phyloP scores from a whole-genome alignment of 2,329 filamentous ascomycete species.

The Pezicula rhizophila region DNA sequence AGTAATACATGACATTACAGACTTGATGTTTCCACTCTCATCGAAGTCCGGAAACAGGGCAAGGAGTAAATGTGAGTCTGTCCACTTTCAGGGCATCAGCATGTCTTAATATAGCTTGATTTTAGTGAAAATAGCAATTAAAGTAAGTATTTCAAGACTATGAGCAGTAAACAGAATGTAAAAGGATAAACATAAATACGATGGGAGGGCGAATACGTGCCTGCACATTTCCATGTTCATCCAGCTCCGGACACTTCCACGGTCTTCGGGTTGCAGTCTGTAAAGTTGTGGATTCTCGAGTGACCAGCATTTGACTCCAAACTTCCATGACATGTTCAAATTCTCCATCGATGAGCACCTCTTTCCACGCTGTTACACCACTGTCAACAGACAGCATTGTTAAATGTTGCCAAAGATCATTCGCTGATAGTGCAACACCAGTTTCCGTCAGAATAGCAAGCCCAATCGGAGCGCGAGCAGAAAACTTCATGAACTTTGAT shows the following conservation, averaged over 20 bases:
- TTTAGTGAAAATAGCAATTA: too few species aligned
- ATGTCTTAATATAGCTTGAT: too few species aligned
- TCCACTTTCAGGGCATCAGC: slow-evolving; percentile 1
- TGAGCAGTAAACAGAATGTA: too few species aligned
- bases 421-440: slow-evolving; percentile 37
- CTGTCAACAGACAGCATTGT: slow-evolving; percentile 9
- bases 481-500: slow-evolving; percentile 62
- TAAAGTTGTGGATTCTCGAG: slow-evolving; percentile 6
- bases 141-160: too few species aligned
- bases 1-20: slow-evolving; percentile 14
- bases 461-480: slow-evolving; percentile 67
- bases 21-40: slow-evolving; percentile 12
- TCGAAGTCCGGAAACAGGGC: slow-evolving; percentile 14
- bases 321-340: slow-evolving; percentile 2
- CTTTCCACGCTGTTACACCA: slow-evolving; percentile 5
- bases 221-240: slow-evolving; percentile 7
- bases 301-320: slow-evolving; percentile 7
- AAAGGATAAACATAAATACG: too few species aligned
- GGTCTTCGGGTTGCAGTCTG: slow-evolving; percentile 9
- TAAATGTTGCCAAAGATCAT: slow-evolving; percentile 12
- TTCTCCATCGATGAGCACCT: slow-evolving; percentile 10
- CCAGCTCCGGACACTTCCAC: slow-evolving; percentile 10
- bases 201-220: too few species aligned
- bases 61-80: slow-evolving; percentile 12
- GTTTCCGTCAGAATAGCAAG: slow-evolving; percentile 63